Evolutionary conservation across 768 basidiomycete genomes (phyloP).

Genomic region (Kwoniella europaea): DNA sequence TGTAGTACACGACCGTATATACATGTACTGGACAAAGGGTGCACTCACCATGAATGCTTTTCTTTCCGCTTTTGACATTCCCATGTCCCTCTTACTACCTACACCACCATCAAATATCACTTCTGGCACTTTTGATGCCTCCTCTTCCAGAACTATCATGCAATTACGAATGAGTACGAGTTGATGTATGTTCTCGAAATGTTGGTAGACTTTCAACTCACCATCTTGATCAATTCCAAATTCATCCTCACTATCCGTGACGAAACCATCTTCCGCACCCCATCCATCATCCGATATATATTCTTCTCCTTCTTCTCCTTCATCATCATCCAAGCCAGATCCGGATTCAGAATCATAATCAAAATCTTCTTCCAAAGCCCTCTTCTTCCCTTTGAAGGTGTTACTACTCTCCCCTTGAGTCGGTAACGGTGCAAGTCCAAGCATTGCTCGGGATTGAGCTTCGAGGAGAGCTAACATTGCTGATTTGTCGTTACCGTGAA

Average conservation of each 20-base stretch:
- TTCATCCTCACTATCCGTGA: constrained; percentile 43
- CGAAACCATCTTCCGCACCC: constrained; percentile 44
- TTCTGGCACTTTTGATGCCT: constrained; percentile 37
- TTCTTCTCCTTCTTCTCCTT: constrained; percentile 29
- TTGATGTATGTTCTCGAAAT: not conserved
- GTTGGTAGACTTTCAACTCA: not conserved
- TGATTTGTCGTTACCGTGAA: constrained; percentile 17
- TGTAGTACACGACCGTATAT: not conserved
- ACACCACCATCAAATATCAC: constrained; percentile 51
- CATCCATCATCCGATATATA: constrained; percentile 46
- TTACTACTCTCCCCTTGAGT: constrained; percentile 30
- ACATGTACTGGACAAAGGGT: not conserved
- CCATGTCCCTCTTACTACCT: constrained; percentile 2
- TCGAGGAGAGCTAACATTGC: constrained; percentile 55
- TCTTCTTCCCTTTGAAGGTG: constrained; percentile 22
- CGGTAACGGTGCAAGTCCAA: constrained; percentile 35
- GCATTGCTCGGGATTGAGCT: constrained; percentile 55
- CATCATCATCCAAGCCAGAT: constrained; percentile 21
- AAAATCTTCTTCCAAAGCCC: not conserved
- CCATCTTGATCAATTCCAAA: not conserved
- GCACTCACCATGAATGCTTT: constrained; percentile 57
- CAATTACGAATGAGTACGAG: not conserved
- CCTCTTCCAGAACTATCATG: not conserved
- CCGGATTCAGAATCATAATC: not conserved
- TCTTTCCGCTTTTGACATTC: constrained; percentile 50